Conservation (phyloP, 805 yeast genomes). For the Barnettozyma populi region DNA sequence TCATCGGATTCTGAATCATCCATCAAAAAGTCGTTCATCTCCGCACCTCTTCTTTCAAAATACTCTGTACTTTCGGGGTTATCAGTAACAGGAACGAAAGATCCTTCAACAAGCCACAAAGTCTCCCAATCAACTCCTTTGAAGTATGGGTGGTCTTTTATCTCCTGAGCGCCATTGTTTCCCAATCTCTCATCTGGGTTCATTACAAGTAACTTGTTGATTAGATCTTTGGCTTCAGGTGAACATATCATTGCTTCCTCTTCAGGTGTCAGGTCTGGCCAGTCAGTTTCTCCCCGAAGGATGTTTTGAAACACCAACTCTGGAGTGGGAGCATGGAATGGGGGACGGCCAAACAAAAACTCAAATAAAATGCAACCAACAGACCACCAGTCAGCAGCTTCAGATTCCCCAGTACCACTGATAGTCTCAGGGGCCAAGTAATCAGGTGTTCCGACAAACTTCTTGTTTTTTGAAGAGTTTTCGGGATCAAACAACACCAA, state of each 20-base stretch:
- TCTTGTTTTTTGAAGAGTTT: slow-evolving; percentile 46
- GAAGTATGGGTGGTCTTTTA: slow-evolving; percentile 76
- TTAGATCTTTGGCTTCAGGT: slow-evolving; percentile 69
- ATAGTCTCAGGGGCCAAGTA: slow-evolving; percentile 96
- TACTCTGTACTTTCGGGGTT: slow-evolving; percentile 88
- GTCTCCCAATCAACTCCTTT: slow-evolving; percentile 66
- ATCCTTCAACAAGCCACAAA: slow-evolving; percentile 64
- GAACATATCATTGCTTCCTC: slow-evolving; percentile 55
- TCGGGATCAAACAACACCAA: slow-evolving; percentile 75
- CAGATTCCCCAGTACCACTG: slow-evolving; percentile 75
- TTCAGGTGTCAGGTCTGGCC: slow-evolving; percentile 64
- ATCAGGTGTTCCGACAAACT: slow-evolving; percentile 96
- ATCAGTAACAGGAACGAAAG: slow-evolving; percentile 75
- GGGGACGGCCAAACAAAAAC: slow-evolving; percentile 88
- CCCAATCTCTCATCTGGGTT: slow-evolving; percentile 73
- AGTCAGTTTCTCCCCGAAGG: slow-evolving; percentile 63
- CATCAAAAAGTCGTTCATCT: slow-evolving; percentile 52
- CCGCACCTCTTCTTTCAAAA: slow-evolving; percentile 89
- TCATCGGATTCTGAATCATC: slow-evolving; percentile 29
- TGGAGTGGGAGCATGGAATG: slow-evolving; percentile 81
- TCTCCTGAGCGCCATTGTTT: slow-evolving; percentile 70
- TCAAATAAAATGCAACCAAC: slow-evolving; percentile 94
- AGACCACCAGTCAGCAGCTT: slow-evolving; percentile 97
- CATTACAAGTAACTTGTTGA: slow-evolving; percentile 51
- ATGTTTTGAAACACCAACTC: slow-evolving; percentile 80